phyloP scores from a whole-genome alignment of 176 grass and related monocot genomes.

The Oryza glaberrima region DNA sequence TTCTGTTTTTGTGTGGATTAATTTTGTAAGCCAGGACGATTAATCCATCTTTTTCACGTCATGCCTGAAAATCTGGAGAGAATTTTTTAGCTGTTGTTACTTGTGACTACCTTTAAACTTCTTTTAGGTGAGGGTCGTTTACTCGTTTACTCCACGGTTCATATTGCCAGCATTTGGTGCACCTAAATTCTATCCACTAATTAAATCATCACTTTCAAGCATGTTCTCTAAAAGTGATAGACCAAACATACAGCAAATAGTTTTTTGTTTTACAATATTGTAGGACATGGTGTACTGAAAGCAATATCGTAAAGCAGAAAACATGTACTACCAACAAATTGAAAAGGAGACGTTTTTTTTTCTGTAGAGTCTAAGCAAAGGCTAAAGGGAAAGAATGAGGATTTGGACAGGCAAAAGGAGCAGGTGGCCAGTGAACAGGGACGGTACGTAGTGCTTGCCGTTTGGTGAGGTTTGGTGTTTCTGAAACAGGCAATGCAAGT shows the following conservation, averaged over 20 bases:
- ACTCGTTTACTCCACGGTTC: background rate
- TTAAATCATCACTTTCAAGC: background rate
- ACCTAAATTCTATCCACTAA: constrained; percentile 35
- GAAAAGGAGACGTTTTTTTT: background rate
- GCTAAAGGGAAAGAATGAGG: background rate
- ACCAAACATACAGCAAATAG: background rate
- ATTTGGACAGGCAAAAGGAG: background rate
- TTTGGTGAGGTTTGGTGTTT: constrained; percentile 35
- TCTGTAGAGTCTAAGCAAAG: constrained; percentile 51
- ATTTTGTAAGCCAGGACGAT: background rate
- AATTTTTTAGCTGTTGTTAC: background rate
- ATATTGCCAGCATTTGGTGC: constrained; percentile 19
- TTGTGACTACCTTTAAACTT: background rate
- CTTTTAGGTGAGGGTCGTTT: constrained; percentile 13
- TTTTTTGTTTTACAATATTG: background rate
- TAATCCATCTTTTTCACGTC: background rate
- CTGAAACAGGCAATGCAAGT: constrained; percentile 9
- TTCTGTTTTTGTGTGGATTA: background rate
- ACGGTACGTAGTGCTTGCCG: background rate
- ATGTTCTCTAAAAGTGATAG: background rate
- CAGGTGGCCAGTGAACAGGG: background rate
- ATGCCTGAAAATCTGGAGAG: background rate
- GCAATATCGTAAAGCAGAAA: background rate
- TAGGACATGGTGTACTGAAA: background rate
- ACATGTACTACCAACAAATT: background rate